These are phyloP conservation scores for Agrostemma githago DNA, from an alignment of 148 eudicot genomes.

Conservation along the genomic window DNA sequence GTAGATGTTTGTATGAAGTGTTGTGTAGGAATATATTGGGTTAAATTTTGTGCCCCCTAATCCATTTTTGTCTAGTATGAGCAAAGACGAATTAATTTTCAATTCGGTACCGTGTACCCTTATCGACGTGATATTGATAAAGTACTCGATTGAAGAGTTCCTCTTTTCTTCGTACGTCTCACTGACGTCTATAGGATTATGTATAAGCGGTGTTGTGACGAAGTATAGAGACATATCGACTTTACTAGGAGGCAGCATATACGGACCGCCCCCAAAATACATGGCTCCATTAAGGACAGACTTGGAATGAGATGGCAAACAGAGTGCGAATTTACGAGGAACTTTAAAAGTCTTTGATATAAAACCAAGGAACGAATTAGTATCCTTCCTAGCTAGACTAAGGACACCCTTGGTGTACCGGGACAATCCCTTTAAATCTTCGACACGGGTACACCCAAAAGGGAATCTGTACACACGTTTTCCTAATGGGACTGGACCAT, in stretches of 20 bases:
- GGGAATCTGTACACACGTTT: slow-evolving; percentile 20
- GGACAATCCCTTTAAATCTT: slow-evolving; percentile 37
- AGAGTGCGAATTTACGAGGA: slow-evolving; percentile 34
- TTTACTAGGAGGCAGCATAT: slow-evolving; percentile 17
- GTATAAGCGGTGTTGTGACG: slow-evolving; percentile 28
- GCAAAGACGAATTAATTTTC: slow-evolving; percentile 14
- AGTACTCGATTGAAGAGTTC: slow-evolving; percentile 31
- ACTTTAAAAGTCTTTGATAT: slow-evolving; percentile 22
- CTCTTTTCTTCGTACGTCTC: slow-evolving; percentile 11
- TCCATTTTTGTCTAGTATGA: slow-evolving; percentile 18
- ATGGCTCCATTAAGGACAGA: slow-evolving; percentile 28
- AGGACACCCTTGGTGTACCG: slow-evolving; percentile 16
- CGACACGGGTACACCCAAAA: slow-evolving; percentile 32
- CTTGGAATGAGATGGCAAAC: slow-evolving; percentile 27
- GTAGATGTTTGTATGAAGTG: slow-evolving; percentile 35
- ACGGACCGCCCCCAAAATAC: slow-evolving; percentile 53
- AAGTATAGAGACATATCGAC: slow-evolving; percentile 16
- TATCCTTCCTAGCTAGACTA: slow-evolving; percentile 38
- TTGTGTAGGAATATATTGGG: slow-evolving; percentile 29
- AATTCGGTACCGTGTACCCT: slow-evolving; percentile 6
- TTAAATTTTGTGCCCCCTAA: slow-evolving; percentile 36
- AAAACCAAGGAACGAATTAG: slow-evolving; percentile 10
- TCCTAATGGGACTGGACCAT: not conserved
- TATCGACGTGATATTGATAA: slow-evolving; percentile 30
- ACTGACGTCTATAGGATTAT: slow-evolving; percentile 36